These are phyloP conservation scores for Zelonia costaricensis DNA, from an alignment of 208 protist genomes.

Conservation along the genomic window DNA sequence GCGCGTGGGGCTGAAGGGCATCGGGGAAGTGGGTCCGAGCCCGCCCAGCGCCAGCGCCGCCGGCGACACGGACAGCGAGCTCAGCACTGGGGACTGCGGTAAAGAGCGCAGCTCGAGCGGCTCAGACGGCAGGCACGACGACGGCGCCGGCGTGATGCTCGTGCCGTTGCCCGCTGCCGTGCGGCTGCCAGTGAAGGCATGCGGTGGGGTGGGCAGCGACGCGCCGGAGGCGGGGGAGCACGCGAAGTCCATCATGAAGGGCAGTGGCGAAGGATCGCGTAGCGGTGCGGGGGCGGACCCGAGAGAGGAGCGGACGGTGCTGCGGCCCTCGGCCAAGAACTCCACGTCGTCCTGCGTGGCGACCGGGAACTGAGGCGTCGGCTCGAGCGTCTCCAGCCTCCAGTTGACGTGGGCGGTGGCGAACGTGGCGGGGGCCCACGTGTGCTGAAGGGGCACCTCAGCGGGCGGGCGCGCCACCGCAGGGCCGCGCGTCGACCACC, in stretches of 20 bases:
- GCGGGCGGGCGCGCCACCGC: no score
- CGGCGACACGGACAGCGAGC: neutral
- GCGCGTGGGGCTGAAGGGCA: neutral
- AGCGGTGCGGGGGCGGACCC: no score
- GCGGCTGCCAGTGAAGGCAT: neutral
- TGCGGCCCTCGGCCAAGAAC: neutral
- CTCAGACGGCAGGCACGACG: constrained; percentile 4
- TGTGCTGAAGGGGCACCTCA: no score
- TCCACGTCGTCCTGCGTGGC: neutral
- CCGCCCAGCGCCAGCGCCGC: no score
- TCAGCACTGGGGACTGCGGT: neutral
- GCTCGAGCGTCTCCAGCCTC: no score
- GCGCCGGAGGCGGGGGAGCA: neutral
- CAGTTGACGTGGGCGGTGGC: no score
- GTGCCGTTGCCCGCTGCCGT: neutral
- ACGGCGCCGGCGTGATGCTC: neutral
- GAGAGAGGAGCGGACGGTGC: neutral
- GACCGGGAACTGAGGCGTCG: no score
- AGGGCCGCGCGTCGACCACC: no score
- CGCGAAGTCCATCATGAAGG: neutral
- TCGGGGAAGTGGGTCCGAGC: no score
- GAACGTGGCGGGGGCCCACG: no score
- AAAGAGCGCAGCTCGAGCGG: neutral
- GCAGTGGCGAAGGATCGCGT: neutral
- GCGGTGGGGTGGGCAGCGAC: constrained; percentile 1